Percentiles rank a stretch among this genome's conserved stretches.
These are phyloP conservation scores for Macadamia tetraphylla DNA, from an alignment of 164 flowering plant genomes.

Conservation along the genomic window DNA sequence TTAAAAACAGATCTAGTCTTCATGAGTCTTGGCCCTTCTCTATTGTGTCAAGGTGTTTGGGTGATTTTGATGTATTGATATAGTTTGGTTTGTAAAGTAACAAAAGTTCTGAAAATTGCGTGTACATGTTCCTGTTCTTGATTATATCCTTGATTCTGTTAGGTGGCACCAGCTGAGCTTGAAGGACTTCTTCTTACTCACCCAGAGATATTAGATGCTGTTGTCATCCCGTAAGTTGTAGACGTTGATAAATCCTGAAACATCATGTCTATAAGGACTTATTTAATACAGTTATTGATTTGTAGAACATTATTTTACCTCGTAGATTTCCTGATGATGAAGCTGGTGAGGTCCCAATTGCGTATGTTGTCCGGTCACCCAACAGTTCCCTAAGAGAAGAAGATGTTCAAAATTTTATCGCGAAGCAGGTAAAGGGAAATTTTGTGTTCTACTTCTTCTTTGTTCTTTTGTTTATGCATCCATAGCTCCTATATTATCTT, in stretches of 20 bases:
- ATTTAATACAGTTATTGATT: not conserved
- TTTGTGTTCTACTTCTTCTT: not conserved
- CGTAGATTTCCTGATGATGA: slow-evolving; percentile 72
- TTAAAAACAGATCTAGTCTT: too few relatives aligned
- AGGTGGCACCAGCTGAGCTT: slow-evolving; percentile 94
- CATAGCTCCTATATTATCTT: too few relatives aligned
- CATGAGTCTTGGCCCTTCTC: too few relatives aligned
- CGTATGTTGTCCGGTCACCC: slow-evolving; percentile 65
- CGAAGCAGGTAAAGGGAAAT: slow-evolving; percentile 50
- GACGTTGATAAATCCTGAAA: not conserved
- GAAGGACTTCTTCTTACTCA: slow-evolving; percentile 82
- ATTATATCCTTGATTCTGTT: slow-evolving; percentile 1
- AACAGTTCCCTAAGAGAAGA: slow-evolving; percentile 64
- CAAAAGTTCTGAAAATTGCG: too few relatives aligned
- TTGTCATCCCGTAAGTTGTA: slow-evolving; percentile 82
- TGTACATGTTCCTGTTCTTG: not conserved
- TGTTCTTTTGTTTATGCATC: not conserved
- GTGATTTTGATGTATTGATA: too few relatives aligned
- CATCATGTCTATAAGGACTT: not conserved
- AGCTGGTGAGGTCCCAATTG: slow-evolving; percentile 88
- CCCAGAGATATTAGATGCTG: slow-evolving; percentile 88
- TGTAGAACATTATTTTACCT: slow-evolving; percentile 6
- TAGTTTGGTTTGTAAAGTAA: too few relatives aligned
- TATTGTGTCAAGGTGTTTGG: too few relatives aligned
- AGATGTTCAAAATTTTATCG: slow-evolving; percentile 56